Evolutionary conservation across 225 moss, liverwort and hornwort genomes (phyloP).

Genomic region (Polytrichum formosum): DNA sequence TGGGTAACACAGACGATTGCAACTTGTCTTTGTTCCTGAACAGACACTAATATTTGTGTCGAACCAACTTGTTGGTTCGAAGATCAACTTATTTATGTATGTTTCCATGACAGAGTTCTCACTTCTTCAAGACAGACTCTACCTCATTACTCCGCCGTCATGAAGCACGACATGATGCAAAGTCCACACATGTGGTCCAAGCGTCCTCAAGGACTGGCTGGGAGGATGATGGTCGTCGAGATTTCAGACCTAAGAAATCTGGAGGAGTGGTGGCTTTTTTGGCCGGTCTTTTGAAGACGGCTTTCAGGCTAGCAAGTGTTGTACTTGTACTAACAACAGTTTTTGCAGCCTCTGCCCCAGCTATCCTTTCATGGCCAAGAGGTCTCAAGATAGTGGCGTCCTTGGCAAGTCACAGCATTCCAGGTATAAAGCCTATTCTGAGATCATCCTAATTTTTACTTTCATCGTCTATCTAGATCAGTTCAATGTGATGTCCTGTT

Average conservation of each 20-base stretch:
- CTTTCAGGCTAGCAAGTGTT: conserved; percentile 50
- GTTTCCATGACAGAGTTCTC: conserved; percentile 19
- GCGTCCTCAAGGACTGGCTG: conserved; percentile 28
- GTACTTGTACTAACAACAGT: conserved; percentile 54
- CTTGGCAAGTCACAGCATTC: conserved; percentile 73
- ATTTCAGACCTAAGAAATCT: conserved; percentile 10
- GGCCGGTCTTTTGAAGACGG: conserved; percentile 42
- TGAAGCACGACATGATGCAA: conserved; percentile 14
- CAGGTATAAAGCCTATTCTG: conserved; percentile 42
- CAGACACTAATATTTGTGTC: conserved; percentile 10
- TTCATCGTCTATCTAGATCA: too few relatives aligned
- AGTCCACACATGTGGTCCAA: conserved; percentile 19
- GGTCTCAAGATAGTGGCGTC: conserved; percentile 49
- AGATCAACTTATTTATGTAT: neutral
- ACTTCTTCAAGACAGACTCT: conserved; percentile 33
- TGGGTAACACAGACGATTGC: neutral
- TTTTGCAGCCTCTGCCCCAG: conserved; percentile 57
- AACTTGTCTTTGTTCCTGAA: neutral
- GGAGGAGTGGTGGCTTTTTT: conserved; percentile 25
- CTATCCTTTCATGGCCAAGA: conserved; percentile 65
- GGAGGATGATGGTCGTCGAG: conserved; percentile 20
- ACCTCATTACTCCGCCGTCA: conserved; percentile 20
- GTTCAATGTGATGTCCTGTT: too few relatives aligned
- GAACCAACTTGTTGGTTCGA: neutral
- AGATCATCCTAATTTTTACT: neutral